Conservation (phyloP, 2,329 filamentous ascomycete species). For the Beauveria sp. region DNA sequence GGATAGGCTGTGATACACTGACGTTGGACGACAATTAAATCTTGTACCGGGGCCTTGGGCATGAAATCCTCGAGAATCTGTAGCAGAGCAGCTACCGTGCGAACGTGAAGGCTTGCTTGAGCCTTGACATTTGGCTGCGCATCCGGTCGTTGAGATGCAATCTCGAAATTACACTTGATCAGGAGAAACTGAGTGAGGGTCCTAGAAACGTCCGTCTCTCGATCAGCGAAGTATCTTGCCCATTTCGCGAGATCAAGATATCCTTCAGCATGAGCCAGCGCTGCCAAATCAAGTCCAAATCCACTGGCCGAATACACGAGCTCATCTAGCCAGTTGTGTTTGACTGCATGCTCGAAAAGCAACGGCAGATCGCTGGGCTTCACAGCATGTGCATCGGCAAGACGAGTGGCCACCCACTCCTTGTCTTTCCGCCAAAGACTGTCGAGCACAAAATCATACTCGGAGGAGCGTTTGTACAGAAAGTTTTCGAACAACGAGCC, state of each 20-base stretch:
- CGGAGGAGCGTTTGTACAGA: slow-evolving; percentile 65
- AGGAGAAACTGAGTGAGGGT: slow-evolving; percentile 72
- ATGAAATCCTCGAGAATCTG: slow-evolving; percentile 68
- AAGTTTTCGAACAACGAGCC: slow-evolving; percentile 77
- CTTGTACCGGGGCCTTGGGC: slow-evolving; percentile 50
- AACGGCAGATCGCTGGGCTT: slow-evolving; percentile 47
- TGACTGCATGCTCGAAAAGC: slow-evolving; percentile 57
- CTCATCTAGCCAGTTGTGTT: slow-evolving; percentile 77
- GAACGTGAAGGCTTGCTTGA: slow-evolving; percentile 72
- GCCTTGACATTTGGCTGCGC: slow-evolving; percentile 46
- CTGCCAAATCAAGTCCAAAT: slow-evolving; percentile 80
- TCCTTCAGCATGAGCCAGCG: slow-evolving; percentile 72
- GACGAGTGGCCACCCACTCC: slow-evolving; percentile 72
- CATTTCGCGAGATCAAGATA: slow-evolving; percentile 76
- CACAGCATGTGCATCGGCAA: slow-evolving; percentile 74
- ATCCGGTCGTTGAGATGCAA: slow-evolving; percentile 62
- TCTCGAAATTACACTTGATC: slow-evolving; percentile 78
- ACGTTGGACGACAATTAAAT: slow-evolving; percentile 74
- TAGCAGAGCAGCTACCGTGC: slow-evolving; percentile 75
- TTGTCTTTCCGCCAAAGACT: slow-evolving; percentile 88
- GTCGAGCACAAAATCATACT: slow-evolving; percentile 83
- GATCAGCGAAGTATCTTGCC: slow-evolving; percentile 63
- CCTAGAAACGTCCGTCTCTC: slow-evolving; percentile 58
- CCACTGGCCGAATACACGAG: slow-evolving; percentile 72
- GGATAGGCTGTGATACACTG: slow-evolving; percentile 89